Base-by-base conservation (phyloP, 2,329 filamentous ascomycete genomes). In the Xylaria sp. region DNA sequence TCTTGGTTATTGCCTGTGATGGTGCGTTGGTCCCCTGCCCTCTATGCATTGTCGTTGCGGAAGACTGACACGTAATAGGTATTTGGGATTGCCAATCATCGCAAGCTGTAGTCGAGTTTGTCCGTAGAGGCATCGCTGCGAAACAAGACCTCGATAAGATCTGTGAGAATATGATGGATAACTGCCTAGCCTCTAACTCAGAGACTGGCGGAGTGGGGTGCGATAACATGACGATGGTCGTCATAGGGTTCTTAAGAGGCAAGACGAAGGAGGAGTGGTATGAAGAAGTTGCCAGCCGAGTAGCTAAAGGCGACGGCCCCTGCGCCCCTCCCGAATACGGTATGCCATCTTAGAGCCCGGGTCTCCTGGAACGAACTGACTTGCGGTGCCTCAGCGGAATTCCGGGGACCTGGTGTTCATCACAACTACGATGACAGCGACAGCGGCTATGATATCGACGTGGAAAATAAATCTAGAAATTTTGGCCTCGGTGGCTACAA, bases 91-190 rank as follows among this genome's bases (percentile, higher is more conserved):
- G 96, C 82, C 96, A 98, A 82, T 98, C 96, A 66, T 99, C 96
- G 55, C 96, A 99, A 85, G 93, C 95, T 48, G 96, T 99, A 41
- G 86, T 98, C 75, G 96, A 99, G 82, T 99, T 99, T 80, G 96
- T 98, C 73, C 90, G 96, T 80, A 92, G 96, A 79, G 96, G 96
- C 66, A 97, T 99, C 81, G 95, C 94, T 59, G 94, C 94, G 61
- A 97, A 97, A 86, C 96, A 99, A 83, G 92, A 97, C 59, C 88
- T 99, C 61, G 90, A 94, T 65, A 92, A 93, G 80, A 98, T 99
- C 78, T 98, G 95, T 82, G 96, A 99, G 84, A 99, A 99, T 85
- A 97, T 99, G 94, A 99, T 99, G 96, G 95, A 99, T 86, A 99
- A 98, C 85, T 99, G 96, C 80, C 87, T 99, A 73, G 94, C 96